These are phyloP conservation scores for Sarcocystis neurona DNA, from an alignment of 169 alveolate species.

Conservation along the genomic window DNA sequence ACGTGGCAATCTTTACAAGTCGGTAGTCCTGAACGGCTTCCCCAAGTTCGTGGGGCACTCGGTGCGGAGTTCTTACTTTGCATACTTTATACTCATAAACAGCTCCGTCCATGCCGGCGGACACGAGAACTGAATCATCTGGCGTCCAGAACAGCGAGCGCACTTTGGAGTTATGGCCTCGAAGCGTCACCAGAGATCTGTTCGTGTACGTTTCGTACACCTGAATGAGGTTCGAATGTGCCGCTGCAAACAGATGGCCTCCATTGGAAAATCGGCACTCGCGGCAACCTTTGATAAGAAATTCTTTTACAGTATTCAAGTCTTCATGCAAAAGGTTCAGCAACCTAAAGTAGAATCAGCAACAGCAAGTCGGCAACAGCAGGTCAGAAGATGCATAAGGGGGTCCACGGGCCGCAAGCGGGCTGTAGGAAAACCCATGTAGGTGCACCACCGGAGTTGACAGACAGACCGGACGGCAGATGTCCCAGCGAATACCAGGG, in stretches of 20 bases:
- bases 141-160: constrained; percentile 86
- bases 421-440: too few relatives aligned
- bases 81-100: constrained; percentile 78
- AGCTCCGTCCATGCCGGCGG: constrained; percentile 89
- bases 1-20: not conserved
- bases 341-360: constrained; percentile 65
- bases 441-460: too few relatives aligned
- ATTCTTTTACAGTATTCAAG: constrained; percentile 80
- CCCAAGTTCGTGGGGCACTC: too few relatives aligned
- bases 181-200: constrained; percentile 80
- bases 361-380: too few relatives aligned
- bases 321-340: constrained; percentile 86
- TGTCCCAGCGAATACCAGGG: too few relatives aligned
- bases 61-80: not conserved
- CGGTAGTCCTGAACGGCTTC: not conserved
- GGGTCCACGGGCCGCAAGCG: too few relatives aligned
- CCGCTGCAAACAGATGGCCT: constrained; percentile 92
- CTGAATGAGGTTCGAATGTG: constrained; percentile 82
- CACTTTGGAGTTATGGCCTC: constrained; percentile 85
- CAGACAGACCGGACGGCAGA: too few relatives aligned
- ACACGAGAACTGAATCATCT: constrained; percentile 86
- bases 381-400: too few relatives aligned
- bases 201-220: constrained; percentile 89
- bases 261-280: constrained; percentile 90
- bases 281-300: constrained; percentile 85